Percentiles rank a stretch among this genome's conserved stretches.
Evolutionary conservation across 2,329 filamentous ascomycete species (phyloP).

Genomic region (Aspergillus thermomutatus): DNA sequence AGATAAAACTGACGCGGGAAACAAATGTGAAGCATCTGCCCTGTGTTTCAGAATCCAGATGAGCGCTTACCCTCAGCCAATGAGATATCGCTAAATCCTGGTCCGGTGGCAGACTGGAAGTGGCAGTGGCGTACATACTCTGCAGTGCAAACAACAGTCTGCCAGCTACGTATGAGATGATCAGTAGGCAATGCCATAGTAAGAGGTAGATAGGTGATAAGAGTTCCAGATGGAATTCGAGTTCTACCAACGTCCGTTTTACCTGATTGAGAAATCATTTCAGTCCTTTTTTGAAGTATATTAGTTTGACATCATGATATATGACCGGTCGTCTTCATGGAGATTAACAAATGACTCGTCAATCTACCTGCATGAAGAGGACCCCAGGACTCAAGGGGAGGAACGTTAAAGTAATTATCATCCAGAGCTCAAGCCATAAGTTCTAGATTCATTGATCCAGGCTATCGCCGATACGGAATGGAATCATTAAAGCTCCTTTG

Average conservation of each 20-base stretch:
- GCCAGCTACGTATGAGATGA: not conserved
- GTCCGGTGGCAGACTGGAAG: not conserved
- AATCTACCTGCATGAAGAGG: not conserved
- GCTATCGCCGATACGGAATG: not conserved
- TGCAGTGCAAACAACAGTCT: not conserved
- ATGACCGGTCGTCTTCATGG: not conserved
- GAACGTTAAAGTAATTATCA: not conserved
- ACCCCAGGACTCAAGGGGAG: too few relatives aligned
- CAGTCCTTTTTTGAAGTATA: too few relatives aligned
- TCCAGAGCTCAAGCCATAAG: not conserved
- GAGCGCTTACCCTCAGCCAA: conserved; percentile 32
- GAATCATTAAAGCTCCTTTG: not conserved
- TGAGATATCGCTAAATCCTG: conserved; percentile 7
- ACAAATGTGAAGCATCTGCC: conserved; percentile 33
- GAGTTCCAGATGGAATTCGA: too few relatives aligned
- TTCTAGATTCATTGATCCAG: not conserved
- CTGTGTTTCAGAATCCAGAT: conserved; percentile 30
- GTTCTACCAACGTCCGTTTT: too few relatives aligned
- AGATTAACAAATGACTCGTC: not conserved
- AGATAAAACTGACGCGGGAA: conserved; percentile 34
- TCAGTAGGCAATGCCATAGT: not conserved
- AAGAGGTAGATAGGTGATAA: too few relatives aligned
- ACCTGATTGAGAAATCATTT: too few relatives aligned
- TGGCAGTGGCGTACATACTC: not conserved
- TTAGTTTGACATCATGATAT: too few relatives aligned